Percentiles rank a stretch among this genome's conserved stretches.
These are phyloP conservation scores for Neodidymelliopsis sp. DNA, from an alignment of 2,329 filamentous ascomycete species.

Conservation along the genomic window DNA sequence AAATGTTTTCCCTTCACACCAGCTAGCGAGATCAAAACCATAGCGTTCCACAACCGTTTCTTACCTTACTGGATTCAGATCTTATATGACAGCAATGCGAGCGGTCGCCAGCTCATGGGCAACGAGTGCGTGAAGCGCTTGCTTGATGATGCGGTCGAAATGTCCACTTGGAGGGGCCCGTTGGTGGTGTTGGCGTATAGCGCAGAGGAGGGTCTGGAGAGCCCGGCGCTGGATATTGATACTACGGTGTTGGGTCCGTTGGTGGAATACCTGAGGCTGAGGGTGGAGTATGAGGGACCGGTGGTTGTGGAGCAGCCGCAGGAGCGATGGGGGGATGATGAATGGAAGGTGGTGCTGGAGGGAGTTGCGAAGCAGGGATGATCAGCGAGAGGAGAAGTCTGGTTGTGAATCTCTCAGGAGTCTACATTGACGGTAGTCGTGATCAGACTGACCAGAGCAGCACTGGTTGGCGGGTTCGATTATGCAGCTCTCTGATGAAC, in stretches of 20 bases:
- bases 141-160: neutral
- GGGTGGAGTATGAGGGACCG: slow-evolving; percentile 18
- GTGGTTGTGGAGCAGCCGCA: slow-evolving; percentile 28
- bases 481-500: no score
- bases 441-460: no score
- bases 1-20: slow-evolving; percentile 8
- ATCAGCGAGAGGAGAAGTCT: neutral
- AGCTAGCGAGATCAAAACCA: slow-evolving; percentile 10
- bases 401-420: no score
- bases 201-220: slow-evolving; percentile 15
- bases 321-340: slow-evolving; percentile 9
- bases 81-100: slow-evolving; percentile 19
- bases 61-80: slow-evolving; percentile 19
- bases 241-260: slow-evolving; percentile 9
- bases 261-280: slow-evolving; percentile 21
- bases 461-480: no score
- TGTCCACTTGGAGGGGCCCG: slow-evolving; percentile 6
- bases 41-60: slow-evolving; percentile 20
- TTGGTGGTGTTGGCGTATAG: slow-evolving; percentile 19
- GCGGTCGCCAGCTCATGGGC: neutral
- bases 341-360: slow-evolving; percentile 6
- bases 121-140: slow-evolving; percentile 10
- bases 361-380: neutral
- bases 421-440: no score
- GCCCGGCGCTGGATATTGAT: slow-evolving; percentile 19